Base-by-base conservation (phyloP, 805 yeast genomes). In the Kazachstania martiniae region DNA sequence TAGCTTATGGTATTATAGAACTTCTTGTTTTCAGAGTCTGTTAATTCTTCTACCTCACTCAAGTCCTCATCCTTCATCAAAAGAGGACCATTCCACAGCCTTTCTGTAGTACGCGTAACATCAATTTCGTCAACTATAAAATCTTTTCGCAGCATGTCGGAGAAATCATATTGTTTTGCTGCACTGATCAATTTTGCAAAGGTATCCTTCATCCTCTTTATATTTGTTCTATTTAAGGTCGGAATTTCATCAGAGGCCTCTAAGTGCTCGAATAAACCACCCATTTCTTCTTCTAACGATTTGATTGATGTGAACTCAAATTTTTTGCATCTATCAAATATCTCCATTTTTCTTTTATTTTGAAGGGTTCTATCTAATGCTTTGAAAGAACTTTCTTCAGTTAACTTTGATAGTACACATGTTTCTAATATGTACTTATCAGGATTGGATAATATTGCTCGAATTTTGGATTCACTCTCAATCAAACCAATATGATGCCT, bases 1-100 rank as follows among this genome's bases (percentile, higher is more conserved):
- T n/a, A n/a, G 5, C n/a, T 25, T 12, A 5, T 13, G 15, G 14
- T 12, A 23, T 9, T 18, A 19, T 13, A 10, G 5, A 29, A 9
- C 2, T n/a, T 17, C n/a, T 10, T 18, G 8, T 18, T 15, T 25
- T 39, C 39, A 7, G 12, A 4, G 1, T 12, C 16, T 8, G 13
- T 29, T 21, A 38, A 21, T 5, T 49, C 54, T 16, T 50, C 56
- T 0, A 49, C 53, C 14, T 56, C 61, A 31, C 54, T 49, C 31
- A 62, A 38, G 3, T 42, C 57, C 27, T 50, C 54, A 13, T 52
- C 46, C 28, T 48, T 33, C 53, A 61, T 46, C 2, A 49, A 29
- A 5, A 31, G 17, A 3, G 42, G 38, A 1, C 63, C 65, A 10
- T 40, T 46, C 55, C 63, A 59, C 15, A 38, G 40, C 7, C 42